Base-by-base conservation (phyloP, 106 monocot species). In the Amphibolis antarctica region DNA sequence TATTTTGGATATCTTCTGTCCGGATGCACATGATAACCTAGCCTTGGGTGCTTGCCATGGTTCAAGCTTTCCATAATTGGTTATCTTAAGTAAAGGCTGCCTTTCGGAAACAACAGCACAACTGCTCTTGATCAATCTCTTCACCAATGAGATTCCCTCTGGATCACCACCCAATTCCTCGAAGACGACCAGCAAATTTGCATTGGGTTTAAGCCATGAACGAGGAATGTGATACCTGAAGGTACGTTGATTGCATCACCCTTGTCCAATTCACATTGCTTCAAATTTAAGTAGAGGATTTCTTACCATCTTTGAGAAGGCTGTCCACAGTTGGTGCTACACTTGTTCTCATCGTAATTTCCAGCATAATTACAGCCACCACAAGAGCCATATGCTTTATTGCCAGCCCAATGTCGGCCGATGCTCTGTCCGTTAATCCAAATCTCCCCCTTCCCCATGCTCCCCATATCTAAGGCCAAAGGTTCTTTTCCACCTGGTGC, bases 361-460 rank as follows among this genome's bases (percentile, higher is more conserved):
- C 88, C 83, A 18, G 78, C 73, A 42, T 88, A 88, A 45, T 66
- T 78, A 58, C 88, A 88, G 24, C 59, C 45, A 12, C 81, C 78
- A 52, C 88, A 88, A 65, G 88, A 78, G 28, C 88, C 88, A 27
- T 62, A 81, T 25, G 83, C 88, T 69, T 74, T 88, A 52, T 88
- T 78, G 9, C 59, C 76, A 60, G 88, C 78, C 88, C 88, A 88
- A 57, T 88, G 75, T 1, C 88, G 66, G 23, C 88, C 88, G 10
- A 88, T 81, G 55, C 83, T 88, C 42, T 83, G 76, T 12, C 81
- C 88, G 71, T 88, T 88, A 28, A 88, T 76, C 88, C 88, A 88
- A 14, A 83, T 55, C 68, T 88, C 81, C 19, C 88, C 88, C 70
- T 88, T 88, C 54, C 88, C 88, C 88, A 88, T 88, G 78, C 76